These are phyloP conservation scores for Penicillium herquei DNA, from an alignment of 495 filamentous ascomycete genomes.

Conservation along the genomic window DNA sequence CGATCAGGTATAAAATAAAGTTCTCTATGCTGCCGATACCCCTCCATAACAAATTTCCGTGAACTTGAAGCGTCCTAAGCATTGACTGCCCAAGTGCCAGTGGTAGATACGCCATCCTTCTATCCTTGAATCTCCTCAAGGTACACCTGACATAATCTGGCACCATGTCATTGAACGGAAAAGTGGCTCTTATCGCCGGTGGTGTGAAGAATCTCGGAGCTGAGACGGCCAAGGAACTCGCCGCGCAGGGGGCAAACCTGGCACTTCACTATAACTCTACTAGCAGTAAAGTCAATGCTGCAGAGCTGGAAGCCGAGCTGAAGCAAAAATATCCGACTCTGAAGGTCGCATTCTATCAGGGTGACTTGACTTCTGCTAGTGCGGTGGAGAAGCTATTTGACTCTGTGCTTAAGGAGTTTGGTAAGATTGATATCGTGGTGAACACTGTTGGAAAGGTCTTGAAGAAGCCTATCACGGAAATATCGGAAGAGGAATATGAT, in stretches of 20 bases:
- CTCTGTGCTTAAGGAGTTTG: slow-evolving; percentile 31
- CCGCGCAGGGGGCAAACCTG: slow-evolving; percentile 25
- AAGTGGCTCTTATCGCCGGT: slow-evolving; percentile 50
- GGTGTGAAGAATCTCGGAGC: slow-evolving; percentile 40
- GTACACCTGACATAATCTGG: too few relatives aligned
- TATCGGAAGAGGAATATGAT: slow-evolving; percentile 53
- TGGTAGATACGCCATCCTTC: too few relatives aligned
- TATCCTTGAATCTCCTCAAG: too few relatives aligned
- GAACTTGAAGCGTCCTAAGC: too few relatives aligned
- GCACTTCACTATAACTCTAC: slow-evolving; percentile 35
- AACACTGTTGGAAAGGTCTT: slow-evolving; percentile 53
- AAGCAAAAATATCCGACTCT: slow-evolving; percentile 23
- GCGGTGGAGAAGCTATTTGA: slow-evolving; percentile 32
- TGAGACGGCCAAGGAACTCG: slow-evolving; percentile 29
- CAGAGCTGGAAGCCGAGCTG: slow-evolving; percentile 27
- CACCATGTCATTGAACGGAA: slow-evolving; percentile 37
- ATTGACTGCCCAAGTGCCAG: too few relatives aligned
- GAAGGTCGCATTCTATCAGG: slow-evolving; percentile 32
- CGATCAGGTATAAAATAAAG: too few relatives aligned
- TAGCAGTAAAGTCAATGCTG: slow-evolving; percentile 24
- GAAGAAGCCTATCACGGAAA: slow-evolving; percentile 48
- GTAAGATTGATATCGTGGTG: slow-evolving; percentile 54
- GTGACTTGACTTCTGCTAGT: slow-evolving; percentile 27
- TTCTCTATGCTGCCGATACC: too few relatives aligned
- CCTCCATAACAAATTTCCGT: too few relatives aligned